Evolutionary conservation across 2,329 filamentous ascomycete genomes (phyloP), one percentile per base, ranked within the genome.

Genomic region (Diaporthe caulivora): DNA sequence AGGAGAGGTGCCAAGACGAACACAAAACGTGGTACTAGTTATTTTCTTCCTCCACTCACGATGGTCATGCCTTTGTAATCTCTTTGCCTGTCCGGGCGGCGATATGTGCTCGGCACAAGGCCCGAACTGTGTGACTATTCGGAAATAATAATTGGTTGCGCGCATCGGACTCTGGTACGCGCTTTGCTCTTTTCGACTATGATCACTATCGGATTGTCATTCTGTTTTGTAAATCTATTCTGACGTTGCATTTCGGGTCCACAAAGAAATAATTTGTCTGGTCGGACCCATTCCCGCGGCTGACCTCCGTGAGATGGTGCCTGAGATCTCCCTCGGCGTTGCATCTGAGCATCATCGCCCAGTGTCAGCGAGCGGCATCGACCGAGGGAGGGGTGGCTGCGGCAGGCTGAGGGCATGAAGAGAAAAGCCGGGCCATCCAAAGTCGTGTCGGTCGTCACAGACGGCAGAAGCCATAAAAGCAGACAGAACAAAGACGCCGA

Each of bases 11-110:
- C 62, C 62, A 67, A 67, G 47, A 40, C 44, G 8, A 18, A 53
- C 47, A 24, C 62, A 67, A 67, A 67, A 67, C 62, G 47, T 40
- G 62, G 62, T 67, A 53, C 62, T 53, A 29, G 31, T 21, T 67
- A 51, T 53, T 67, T 53, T 40, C 31, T 26, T 53, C 62, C 62
- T 40, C 62, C 62, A 51, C 44, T 65, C 44, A 51, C 44, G 44
- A 51, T 65, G 31, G 44, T 37, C 62, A 51, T 51, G 26, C 21
- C 15, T 51, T 51, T 65, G 44, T 65, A n/a, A 65, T 51, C 62
- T 29, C 44, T 31, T 40, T 53, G 44, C 47, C n/a, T n/a, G n/a
- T n/a, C n/a, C n/a, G n/a, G n/a, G 47, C 49, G 31, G 31, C 13
- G 47, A 53, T 67, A 29, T 8, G 18, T 40, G 44, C 44, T 37